Percentiles rank a stretch among this genome's conserved stretches.
These are phyloP conservation scores for Malania oleifera DNA, from an alignment of 164 flowering plant species.

Conservation along the genomic window DNA sequence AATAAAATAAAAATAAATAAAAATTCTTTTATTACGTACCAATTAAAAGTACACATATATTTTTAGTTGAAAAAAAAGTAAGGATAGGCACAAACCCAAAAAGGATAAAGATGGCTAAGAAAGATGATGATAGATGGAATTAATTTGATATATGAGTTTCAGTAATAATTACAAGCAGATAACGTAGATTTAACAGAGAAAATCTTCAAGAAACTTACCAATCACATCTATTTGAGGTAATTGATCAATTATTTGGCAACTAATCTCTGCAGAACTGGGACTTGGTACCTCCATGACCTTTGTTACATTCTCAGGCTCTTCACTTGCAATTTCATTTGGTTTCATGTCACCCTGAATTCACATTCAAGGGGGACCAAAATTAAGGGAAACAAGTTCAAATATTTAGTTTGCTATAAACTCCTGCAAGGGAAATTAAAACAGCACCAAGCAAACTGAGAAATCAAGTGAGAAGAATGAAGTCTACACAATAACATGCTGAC, in stretches of 20 bases:
- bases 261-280: conserved; percentile 21
- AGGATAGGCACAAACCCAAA: too few relatives aligned
- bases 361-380: neutral
- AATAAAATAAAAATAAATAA: too few relatives aligned
- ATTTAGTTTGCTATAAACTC: too few relatives aligned
- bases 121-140: neutral
- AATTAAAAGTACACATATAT: too few relatives aligned
- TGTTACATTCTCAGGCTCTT: conserved; percentile 34
- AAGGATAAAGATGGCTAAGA: too few relatives aligned
- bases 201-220: conserved; percentile 30
- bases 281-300: conserved; percentile 30
- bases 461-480: too few relatives aligned
- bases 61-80: too few relatives aligned
- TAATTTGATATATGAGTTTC: neutral
- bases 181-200: neutral
- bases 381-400: too few relatives aligned
- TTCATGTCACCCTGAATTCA: conserved; percentile 37
- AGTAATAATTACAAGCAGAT: neutral
- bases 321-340: conserved; percentile 30
- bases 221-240: conserved; percentile 44
- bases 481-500: too few relatives aligned
- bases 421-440: too few relatives aligned
- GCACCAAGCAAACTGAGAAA: too few relatives aligned
- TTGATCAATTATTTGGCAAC: conserved; percentile 23
- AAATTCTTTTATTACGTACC: too few relatives aligned